Percentiles rank a stretch among this genome's conserved stretches.
phyloP scores from a whole-genome alignment of 1,139 yeast species.

The Suhomyces chickasaworum region DNA sequence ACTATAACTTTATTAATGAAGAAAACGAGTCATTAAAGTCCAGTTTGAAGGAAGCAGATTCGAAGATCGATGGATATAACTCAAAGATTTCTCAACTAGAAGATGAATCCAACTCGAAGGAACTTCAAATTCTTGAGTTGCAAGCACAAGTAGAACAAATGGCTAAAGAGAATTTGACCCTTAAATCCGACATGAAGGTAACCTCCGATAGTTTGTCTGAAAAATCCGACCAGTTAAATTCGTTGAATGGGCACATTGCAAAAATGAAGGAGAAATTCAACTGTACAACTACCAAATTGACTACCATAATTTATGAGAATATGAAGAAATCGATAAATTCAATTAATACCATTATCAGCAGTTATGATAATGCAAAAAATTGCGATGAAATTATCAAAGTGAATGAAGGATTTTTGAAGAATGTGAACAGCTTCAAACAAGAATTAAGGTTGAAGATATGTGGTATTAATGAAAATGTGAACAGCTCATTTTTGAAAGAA shows the following conservation, averaged over 20 bases:
- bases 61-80: constrained; percentile 9
- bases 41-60: constrained; percentile 24
- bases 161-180: not conserved
- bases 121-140: constrained; percentile 4
- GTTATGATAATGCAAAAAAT: constrained; percentile 9
- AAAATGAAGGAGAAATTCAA: constrained; percentile 17
- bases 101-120: constrained; percentile 1
- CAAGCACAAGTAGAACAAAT: not conserved
- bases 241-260: constrained; percentile 14
- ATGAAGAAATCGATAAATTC: constrained; percentile 16
- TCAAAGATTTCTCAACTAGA: constrained; percentile 8
- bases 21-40: constrained; percentile 31
- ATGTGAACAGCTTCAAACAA: constrained; percentile 12
- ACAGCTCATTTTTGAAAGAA: constrained; percentile 16
- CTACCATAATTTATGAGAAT: constrained; percentile 18
- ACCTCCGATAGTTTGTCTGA: constrained; percentile 5
- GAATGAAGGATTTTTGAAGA: constrained; percentile 9
- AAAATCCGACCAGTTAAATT: constrained; percentile 13
- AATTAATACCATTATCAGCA: constrained; percentile 11
- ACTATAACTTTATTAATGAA: constrained; percentile 52
- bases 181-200: not conserved
- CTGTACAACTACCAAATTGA: constrained; percentile 18
- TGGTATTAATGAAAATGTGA: constrained; percentile 14
- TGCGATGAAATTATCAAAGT: constrained; percentile 11
- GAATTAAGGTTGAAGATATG: constrained; percentile 12